Evolutionary conservation across 2,329 filamentous ascomycete species (phyloP).

Genomic region (Chaetomium sp.): DNA sequence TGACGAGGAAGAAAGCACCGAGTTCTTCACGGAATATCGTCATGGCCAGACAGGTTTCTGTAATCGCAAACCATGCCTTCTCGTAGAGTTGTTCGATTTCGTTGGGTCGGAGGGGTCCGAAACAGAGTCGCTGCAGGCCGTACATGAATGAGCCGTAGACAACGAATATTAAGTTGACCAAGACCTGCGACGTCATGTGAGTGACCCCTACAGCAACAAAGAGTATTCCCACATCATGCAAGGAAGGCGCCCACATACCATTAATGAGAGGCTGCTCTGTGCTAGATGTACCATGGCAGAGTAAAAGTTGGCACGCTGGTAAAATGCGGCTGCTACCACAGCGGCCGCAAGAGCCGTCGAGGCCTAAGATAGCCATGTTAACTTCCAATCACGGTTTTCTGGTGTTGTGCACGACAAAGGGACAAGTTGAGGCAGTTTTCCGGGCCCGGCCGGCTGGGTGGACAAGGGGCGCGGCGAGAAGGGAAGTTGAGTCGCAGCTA

Average conservation of each 20-base stretch:
- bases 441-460: background rate
- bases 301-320: slow-evolving; percentile 96
- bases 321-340: slow-evolving; percentile 84
- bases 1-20: slow-evolving; percentile 87
- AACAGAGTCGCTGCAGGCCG: slow-evolving; percentile 82
- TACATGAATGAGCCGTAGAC: slow-evolving; percentile 75
- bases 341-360: slow-evolving; percentile 78
- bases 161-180: slow-evolving; percentile 85
- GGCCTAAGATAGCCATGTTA: slow-evolving; percentile 42
- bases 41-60: slow-evolving; percentile 95
- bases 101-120: slow-evolving; percentile 81
- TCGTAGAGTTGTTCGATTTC: slow-evolving; percentile 97
- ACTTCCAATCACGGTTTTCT: background rate
- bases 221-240: background rate
- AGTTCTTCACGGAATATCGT: slow-evolving; percentile 96
- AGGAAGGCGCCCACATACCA: slow-evolving; percentile 50
- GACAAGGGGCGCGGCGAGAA: background rate
- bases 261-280: slow-evolving; percentile 90
- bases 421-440: slow-evolving; percentile 15
- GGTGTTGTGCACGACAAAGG: background rate
- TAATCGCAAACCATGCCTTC: slow-evolving; percentile 96
- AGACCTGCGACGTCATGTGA: slow-evolving; percentile 49
- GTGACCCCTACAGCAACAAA: no score
- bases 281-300: slow-evolving; percentile 94
- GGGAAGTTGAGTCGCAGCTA: background rate